These are phyloP conservation scores for Chloris gayana DNA, from an alignment of 176 grass and related monocot genomes.

Conservation along the genomic window DNA sequence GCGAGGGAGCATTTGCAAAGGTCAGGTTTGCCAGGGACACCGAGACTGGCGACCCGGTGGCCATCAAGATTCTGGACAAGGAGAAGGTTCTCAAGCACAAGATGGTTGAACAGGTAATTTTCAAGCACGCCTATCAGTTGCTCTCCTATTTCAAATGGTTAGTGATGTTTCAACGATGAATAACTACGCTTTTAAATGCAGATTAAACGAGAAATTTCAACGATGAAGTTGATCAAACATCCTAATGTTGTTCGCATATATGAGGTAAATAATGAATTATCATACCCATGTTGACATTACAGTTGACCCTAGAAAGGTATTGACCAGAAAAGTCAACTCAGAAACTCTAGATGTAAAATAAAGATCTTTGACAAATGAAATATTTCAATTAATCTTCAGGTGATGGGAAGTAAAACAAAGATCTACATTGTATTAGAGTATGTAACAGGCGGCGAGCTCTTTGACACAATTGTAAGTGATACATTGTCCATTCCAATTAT, in stretches of 20 bases:
- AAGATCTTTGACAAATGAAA: no score
- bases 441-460: constrained; percentile 87
- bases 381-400: constrained; percentile 51
- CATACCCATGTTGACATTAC: background rate
- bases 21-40: constrained; percentile 81
- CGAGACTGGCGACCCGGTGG: constrained; percentile 66
- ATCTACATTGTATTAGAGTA: constrained; percentile 93
- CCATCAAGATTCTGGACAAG: constrained; percentile 97
- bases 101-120: constrained; percentile 85
- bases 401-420: constrained; percentile 98
- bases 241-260: constrained; percentile 90
- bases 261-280: constrained; percentile 51
- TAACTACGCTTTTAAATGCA: constrained; percentile 45
- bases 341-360: background rate
- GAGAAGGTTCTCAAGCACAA: constrained; percentile 97
- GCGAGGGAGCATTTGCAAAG: constrained; percentile 93
- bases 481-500: background rate
- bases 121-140: constrained; percentile 23
- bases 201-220: constrained; percentile 96
- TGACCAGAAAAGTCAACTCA: background rate
- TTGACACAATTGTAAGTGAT: constrained; percentile 90
- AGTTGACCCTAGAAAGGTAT: background rate
- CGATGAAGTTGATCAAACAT: constrained; percentile 98
- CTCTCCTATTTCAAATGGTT: constrained; percentile 19
- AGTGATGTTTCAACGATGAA: constrained; percentile 35